phyloP scores from a whole-genome alignment of 805 yeast genomes.

The Candida khao-thaluensis region DNA sequence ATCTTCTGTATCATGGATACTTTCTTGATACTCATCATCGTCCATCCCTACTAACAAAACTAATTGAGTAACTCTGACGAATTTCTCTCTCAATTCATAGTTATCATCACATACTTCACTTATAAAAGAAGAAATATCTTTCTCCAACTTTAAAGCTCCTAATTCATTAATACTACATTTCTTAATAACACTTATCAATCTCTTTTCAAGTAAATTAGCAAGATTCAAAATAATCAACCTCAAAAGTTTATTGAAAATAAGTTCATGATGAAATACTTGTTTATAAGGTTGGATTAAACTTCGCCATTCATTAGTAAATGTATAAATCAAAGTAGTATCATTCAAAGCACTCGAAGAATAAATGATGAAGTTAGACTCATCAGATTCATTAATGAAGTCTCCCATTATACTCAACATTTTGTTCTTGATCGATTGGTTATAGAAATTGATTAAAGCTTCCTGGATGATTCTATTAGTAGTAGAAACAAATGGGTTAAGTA shows the following conservation, averaged over 20 bases:
- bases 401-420: constrained; percentile 43
- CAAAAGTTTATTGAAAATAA: constrained; percentile 51
- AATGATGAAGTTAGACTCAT: constrained; percentile 30
- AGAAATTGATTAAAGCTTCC: constrained; percentile 49
- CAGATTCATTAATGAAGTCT: constrained; percentile 41
- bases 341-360: constrained; percentile 27
- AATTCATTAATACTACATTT: constrained; percentile 65
- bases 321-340: constrained; percentile 36
- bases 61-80: constrained; percentile 79
- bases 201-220: constrained; percentile 60
- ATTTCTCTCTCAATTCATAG: constrained; percentile 74
- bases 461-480: constrained; percentile 40
- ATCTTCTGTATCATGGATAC: constrained; percentile 27
- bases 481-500: constrained; percentile 30
- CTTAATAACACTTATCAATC: constrained; percentile 62
- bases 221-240: constrained; percentile 51
- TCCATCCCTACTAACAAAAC: constrained; percentile 81
- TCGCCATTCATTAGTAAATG: constrained; percentile 66
- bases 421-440: constrained; percentile 47
- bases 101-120: constrained; percentile 69
- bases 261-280: constrained; percentile 50
- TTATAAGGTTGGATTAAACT: constrained; percentile 62
- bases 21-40: constrained; percentile 51
- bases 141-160: constrained; percentile 81
- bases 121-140: constrained; percentile 73